Conservation (phyloP, 257 asterid genomes). For the Avicennia marina region DNA sequence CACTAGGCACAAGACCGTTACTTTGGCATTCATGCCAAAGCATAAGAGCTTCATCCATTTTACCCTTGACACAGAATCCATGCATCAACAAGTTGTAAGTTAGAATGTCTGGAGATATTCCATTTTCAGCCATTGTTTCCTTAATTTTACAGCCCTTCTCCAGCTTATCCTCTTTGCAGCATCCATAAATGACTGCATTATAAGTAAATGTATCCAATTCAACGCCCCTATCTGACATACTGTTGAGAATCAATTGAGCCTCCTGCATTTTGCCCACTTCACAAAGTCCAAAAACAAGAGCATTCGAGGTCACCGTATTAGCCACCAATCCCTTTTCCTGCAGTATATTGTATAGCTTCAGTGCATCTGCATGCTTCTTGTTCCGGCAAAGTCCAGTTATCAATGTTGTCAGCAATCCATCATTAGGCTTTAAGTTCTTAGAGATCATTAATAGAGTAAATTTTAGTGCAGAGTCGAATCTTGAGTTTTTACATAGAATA, state of each 20-base stretch:
- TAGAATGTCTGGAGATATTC: constrained; percentile 46
- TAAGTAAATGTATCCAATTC: constrained; percentile 54
- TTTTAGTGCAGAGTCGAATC: constrained; percentile 47
- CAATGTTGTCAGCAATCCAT: constrained; percentile 62
- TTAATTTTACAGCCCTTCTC: constrained; percentile 57
- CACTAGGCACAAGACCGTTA: constrained; percentile 45
- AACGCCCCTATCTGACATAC: constrained; percentile 40
- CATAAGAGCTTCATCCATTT: constrained; percentile 60
- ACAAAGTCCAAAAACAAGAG: constrained; percentile 74
- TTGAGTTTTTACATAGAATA: constrained; percentile 38
- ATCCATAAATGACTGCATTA: constrained; percentile 67
- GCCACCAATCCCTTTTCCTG: constrained; percentile 45
- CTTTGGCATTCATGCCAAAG: constrained; percentile 72
- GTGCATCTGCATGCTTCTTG: constrained; percentile 59
- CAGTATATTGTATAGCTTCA: constrained; percentile 52
- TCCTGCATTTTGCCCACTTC: constrained; percentile 51
- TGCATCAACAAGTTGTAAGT: constrained; percentile 60
- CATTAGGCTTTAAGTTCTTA: constrained; percentile 55
- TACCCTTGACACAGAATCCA: constrained; percentile 45
- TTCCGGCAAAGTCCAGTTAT: constrained; percentile 62
- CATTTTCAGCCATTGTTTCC: constrained; percentile 62
- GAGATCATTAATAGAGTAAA: constrained; percentile 49
- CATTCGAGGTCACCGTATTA: constrained; percentile 66
- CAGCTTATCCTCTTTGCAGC: constrained; percentile 51
- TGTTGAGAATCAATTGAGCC: constrained; percentile 45